Evolutionary conservation across 2,329 filamentous ascomycete genomes (phyloP), one percentile per base, ranked within the genome.

Genomic region (Dactylellina drechsleri): DNA sequence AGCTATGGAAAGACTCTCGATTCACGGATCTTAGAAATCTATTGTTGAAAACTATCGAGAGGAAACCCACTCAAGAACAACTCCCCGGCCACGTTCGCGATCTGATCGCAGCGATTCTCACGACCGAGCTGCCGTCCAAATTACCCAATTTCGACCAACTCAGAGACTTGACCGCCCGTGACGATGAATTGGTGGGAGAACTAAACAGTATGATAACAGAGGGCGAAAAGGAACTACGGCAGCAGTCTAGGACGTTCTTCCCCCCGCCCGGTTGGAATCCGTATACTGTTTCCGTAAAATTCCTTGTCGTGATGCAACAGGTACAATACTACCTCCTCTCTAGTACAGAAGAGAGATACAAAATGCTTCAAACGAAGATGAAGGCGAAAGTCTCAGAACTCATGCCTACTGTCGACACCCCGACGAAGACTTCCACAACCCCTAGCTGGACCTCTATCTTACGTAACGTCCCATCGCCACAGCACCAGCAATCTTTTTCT

Each of bases 51-150:
- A 31, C 23, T 4, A n/a, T 45, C 13, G 10, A 41, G 23, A 47
- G 16, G 28, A 16, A 50, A 23, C 40, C 18, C 4, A 18, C 15
- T 12, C 18, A 49, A 4, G 20, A n/a, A 7, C 8, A 41, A 66
- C 28, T 75, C 26, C 49, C 62, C 8, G n/a, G 3, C 18, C 64
- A 75, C 16, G 64, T 75, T 8, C 41, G 62, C 20, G 71, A 75
- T 26, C 53, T 20, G 16, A 50, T 75, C 7, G 71, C 47, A 0
- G 45, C 41, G 20, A 40, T 68, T 15, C 58, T 68, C 0, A 20
- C 49, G 6, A 60, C 47, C 4, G 40, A 64, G 16, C 52, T 62
- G 5, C 71, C 64, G 8, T 20, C 28, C 0, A 36, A 36, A 20
- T 53, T 60, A 7, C 65, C 65, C 6, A 50, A 26, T 45, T 12